Conservation (phyloP, 2,329 filamentous ascomycete genomes). For the Fusarium ambrosium region DNA sequence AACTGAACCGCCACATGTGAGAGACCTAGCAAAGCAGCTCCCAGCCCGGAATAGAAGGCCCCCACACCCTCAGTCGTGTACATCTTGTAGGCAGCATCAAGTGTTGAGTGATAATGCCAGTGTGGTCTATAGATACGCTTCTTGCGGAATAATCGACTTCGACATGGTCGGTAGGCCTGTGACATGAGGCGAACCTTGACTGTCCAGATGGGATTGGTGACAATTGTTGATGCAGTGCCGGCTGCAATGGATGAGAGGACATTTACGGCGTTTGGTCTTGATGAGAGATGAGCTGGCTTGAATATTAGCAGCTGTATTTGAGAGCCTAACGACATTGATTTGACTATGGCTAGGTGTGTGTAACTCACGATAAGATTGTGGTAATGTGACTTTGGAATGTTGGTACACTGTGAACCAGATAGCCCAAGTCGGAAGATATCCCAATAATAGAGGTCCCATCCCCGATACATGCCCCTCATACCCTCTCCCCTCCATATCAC, state of each 20-base stretch:
- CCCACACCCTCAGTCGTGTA: conserved; percentile 87
- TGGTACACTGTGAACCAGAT: conserved; percentile 98
- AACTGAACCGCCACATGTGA: conserved; percentile 98
- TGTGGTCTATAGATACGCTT: conserved; percentile 52
- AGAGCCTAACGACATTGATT: background rate
- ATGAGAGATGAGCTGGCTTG: conserved; percentile 69
- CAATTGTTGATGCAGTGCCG: conserved; percentile 86
- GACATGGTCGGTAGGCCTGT: conserved; percentile 72
- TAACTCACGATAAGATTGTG: conserved; percentile 70
- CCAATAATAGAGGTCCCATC: conserved; percentile 90
- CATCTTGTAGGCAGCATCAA: conserved; percentile 95
- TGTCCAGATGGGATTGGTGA: conserved; percentile 99
- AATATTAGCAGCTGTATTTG: conserved; percentile 1
- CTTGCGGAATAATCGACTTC: background rate
- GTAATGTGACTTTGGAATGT: conserved; percentile 80
- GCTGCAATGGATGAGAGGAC: conserved; percentile 90
- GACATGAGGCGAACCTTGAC: conserved; percentile 99
- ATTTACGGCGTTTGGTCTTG: conserved; percentile 61
- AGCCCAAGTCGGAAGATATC: conserved; percentile 96
- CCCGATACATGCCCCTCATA: conserved; percentile 89
- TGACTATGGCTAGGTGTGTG: background rate
- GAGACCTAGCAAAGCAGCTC: conserved; percentile 89
- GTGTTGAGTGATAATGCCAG: conserved; percentile 91
- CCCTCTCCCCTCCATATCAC: conserved; percentile 91
- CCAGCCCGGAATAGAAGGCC: conserved; percentile 95